Evolutionary conservation across 352 stramenopile species (phyloP), one percentile per base, ranked within the genome.

Genomic region (Phytophthora boehmeriae): DNA sequence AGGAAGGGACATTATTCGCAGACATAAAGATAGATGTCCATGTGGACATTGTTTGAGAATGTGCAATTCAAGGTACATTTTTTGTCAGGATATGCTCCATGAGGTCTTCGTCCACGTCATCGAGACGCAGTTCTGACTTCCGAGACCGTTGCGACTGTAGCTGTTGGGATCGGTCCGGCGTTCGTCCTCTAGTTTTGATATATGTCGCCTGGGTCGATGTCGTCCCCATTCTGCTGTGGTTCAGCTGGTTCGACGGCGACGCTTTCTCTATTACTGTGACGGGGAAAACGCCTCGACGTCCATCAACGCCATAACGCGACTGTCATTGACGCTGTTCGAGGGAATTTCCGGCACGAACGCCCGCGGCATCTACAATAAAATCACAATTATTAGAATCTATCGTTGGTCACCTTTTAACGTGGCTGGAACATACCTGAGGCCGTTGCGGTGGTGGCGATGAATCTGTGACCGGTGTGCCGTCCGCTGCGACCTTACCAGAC

Each of bases 91-190:
- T 91, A 54, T 83, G 59, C 54, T 84, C 66, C 82, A 88, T 89
- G 55, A 89, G 77, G 27, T 75, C 73, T 63, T 91, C 82, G 43
- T 91, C 82, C 22, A 68, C 59, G 45, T 91, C 77, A 53, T 87
- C 79, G 42, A 89, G 77, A 27, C 56, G 64, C 13, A 91, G 75
- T 45, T 70, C 65, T 0, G 59, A 73, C 8, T 32, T 38, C 17
- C 56, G 55, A 9, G 51, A 63, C 8, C 16, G 35, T 14, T 54
- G 16, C 8, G 59, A 47, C 2, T 34, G 27, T 20, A 54, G 58
- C 4, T 30, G 25, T 6, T 30, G 25, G 6, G 54, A 42, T 19
- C 35, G 48, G 13, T 70, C 58, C 17, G 50, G 58, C 5, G 57
- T 59, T 34, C 28, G 38, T 10, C 59, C 9, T 57, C 64, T 65